These are phyloP conservation scores for Ustilago xerochloae DNA, from an alignment of 1,284 basidiomycete genomes.

Conservation along the genomic window DNA sequence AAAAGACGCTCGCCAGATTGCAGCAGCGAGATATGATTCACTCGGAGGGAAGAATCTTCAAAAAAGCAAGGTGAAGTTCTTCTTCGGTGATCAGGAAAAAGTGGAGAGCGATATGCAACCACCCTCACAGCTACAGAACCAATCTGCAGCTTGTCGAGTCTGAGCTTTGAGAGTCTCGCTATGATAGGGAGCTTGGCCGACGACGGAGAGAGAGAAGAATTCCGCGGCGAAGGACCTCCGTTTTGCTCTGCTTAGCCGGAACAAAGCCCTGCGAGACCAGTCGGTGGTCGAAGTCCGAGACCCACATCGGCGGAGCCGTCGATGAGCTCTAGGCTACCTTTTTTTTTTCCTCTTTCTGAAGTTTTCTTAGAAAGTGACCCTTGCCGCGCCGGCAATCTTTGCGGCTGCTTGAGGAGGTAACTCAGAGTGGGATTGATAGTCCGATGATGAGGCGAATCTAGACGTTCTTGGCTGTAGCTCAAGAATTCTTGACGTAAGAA, in stretches of 20 bases:
- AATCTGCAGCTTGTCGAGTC: too few species aligned
- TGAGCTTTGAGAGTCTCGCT: background rate
- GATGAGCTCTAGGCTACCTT: background rate
- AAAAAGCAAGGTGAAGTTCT: too few species aligned
- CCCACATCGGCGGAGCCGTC: background rate
- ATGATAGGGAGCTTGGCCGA: too few species aligned
- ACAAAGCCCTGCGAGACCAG: background rate
- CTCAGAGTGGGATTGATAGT: background rate
- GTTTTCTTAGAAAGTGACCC: background rate
- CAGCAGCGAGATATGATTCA: too few species aligned
- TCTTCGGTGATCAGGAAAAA: too few species aligned
- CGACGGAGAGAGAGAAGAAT: background rate
- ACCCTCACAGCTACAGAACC: too few species aligned
- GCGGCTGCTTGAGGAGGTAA: background rate
- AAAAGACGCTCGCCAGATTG: too few species aligned
- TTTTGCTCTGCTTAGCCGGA: background rate
- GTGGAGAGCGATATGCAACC: too few species aligned
- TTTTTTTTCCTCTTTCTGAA: background rate
- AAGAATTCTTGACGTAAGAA: too few species aligned
- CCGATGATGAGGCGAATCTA: background rate
- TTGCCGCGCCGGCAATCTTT: background rate
- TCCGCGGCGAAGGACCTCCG: background rate
- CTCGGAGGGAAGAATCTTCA: too few species aligned
- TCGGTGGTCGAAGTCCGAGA: background rate
- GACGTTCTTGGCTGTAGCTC: background rate